These are phyloP conservation scores for Microthlaspi erraticum DNA, from an alignment of 345 rosid genomes.

Conservation along the genomic window DNA sequence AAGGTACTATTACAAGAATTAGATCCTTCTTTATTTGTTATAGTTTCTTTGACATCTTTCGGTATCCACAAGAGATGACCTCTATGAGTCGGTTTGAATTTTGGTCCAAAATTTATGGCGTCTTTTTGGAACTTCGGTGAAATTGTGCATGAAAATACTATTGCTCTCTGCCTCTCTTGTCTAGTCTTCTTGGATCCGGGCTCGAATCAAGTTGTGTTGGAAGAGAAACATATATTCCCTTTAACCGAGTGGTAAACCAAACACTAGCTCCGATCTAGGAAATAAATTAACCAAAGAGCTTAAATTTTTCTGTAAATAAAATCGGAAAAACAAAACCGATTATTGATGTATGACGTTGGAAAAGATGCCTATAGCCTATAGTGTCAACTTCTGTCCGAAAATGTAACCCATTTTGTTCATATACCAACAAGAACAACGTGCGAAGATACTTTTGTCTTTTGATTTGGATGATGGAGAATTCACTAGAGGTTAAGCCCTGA, in stretches of 20 bases:
- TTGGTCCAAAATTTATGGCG: neutral
- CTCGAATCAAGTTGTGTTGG: too few species aligned
- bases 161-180: too few species aligned
- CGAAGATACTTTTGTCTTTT: conserved; percentile 42
- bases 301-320: neutral
- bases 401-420: conserved; percentile 21
- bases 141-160: neutral
- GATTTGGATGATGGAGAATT: conserved; percentile 42
- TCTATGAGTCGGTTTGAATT: neutral
- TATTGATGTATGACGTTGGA: conserved; percentile 19
- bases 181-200: too few species aligned
- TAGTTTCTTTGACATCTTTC: neutral
- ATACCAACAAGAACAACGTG: conserved; percentile 42
- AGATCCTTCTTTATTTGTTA: conserved; percentile 23
- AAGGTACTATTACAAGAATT: conserved; percentile 37
- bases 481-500: conserved; percentile 32
- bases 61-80: conserved; percentile 8
- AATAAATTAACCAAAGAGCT: conserved; percentile 9
- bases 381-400: conserved; percentile 38
- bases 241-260: conserved; percentile 16
- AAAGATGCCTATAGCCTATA: conserved; percentile 27
- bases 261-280: conserved; percentile 4
- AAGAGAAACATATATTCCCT: conserved; percentile 4
- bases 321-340: neutral
- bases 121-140: neutral